Base-by-base conservation (phyloP, 148 eudicot species). In the Chenopodium suecicum region DNA sequence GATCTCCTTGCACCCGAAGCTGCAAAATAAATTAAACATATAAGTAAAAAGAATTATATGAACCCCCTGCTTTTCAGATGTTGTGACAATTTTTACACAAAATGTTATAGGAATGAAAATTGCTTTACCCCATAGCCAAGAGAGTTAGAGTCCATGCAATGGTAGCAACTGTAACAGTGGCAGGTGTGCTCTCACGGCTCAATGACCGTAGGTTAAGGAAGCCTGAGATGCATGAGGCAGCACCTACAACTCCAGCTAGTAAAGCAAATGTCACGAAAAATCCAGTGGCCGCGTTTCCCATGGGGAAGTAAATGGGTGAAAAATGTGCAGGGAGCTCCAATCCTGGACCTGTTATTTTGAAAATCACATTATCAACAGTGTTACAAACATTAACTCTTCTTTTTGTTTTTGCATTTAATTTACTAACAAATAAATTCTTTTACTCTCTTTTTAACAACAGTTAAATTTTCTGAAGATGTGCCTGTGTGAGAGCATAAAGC, bases 251-350 rank as follows among this genome's bases (percentile, higher is more conserved):
- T 70, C 98, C 96, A 2, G 98, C 98, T 31, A 95, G 82, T 79
- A 95, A 62, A 76, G 94, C 86, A 76, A 92, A 92, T 66, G 78
- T 70, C 20, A 93, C 98, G 46, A 95, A 93, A 87, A 93, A 95
- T 20, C 98, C 98, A 17, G 98, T 93, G 17, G 97, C 97, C 0
- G 96, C 96, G 48, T 95, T 93, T 29, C 98, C 98, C 94, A 95
- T 95, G 0, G 98, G 98, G 78, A 95, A 95, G 88, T 86, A 90
- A 27, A 95, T 92, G 1, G 98, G 98, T 48, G 96, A 92, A 82
- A 95, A 95, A 78, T 95, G 98, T 65, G 97, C 96, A 0, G 98
- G 98, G 0, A 95, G 84, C 71, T 88, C 60, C 4, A 89, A 83
- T n/a, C 86, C 98, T 31, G 96, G 88, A 47, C 93, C 97, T 95